Evolutionary conservation across 208 protist species (phyloP).

Genomic region (Acanthamoeba lenticulata): DNA sequence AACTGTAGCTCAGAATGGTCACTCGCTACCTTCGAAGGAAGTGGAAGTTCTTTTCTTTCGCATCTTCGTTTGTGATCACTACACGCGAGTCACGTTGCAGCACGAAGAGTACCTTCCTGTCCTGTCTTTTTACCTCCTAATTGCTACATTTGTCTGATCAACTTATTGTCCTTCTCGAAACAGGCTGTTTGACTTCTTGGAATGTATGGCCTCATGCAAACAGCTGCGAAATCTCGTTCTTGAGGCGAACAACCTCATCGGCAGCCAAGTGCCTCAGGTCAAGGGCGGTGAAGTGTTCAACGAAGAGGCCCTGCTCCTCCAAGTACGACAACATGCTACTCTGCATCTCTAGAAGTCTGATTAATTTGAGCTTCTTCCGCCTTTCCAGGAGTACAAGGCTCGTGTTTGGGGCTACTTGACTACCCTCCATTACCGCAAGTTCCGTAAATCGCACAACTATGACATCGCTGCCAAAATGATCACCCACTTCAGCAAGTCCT

Average conservation of each 20-base stretch:
- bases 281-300: slow-evolving; percentile 6
- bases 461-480: background rate
- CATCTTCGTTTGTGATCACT: slow-evolving; percentile 9
- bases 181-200: background rate
- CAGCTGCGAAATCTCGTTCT: background rate
- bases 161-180: background rate
- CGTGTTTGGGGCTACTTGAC: background rate
- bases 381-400: background rate
- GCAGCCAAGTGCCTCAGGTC: background rate
- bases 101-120: slow-evolving; percentile 29
- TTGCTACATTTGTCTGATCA: background rate
- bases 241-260: background rate
- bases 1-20: background rate
- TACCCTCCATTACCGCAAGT: background rate
- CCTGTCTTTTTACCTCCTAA: no score
- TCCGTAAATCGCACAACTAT: background rate
- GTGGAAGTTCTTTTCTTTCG: slow-evolving; percentile 1
- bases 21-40: background rate
- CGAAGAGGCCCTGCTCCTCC: background rate
- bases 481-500: background rate
- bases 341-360: background rate
- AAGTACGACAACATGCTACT: background rate
- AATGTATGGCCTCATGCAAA: background rate
- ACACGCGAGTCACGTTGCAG: background rate
- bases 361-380: background rate